Conservation (phyloP, 139 green algal genomes). For the Microglena sp. region DNA sequence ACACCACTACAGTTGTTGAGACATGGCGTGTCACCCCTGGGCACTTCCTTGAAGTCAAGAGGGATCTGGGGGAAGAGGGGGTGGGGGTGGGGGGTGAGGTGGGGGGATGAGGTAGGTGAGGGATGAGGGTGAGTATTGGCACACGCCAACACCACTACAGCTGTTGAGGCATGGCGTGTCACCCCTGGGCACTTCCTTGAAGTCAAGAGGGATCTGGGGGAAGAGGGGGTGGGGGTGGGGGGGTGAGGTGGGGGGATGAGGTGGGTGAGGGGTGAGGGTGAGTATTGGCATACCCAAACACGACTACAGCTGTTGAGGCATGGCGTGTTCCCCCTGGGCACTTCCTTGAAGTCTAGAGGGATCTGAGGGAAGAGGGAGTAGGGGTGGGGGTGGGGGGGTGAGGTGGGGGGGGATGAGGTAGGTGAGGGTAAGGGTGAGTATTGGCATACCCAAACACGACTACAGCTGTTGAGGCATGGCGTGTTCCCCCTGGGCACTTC, state of each 20-base stretch:
- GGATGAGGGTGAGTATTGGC: no score
- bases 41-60: neutral
- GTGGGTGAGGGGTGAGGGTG: no score
- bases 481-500: neutral
- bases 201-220: neutral
- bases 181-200: neutral
- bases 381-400: no score
- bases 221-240: no score
- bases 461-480: constrained; percentile 33
- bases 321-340: neutral
- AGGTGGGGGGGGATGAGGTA: no score
- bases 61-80: neutral
- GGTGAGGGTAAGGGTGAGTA: no score
- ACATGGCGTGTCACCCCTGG: neutral
- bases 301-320: constrained; percentile 24
- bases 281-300: constrained; percentile 39
- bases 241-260: no score
- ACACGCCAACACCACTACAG: constrained; percentile 39
- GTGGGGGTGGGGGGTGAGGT: no score
- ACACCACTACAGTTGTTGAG: constrained; percentile 24
- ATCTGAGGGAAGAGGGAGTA: neutral
- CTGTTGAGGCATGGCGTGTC: neutral
- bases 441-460: constrained; percentile 36
- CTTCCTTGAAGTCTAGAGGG: neutral
- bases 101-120: no score